Base-by-base conservation (phyloP, 2,329 filamentous ascomycete genomes). In the Aureobasidium pullulans region DNA sequence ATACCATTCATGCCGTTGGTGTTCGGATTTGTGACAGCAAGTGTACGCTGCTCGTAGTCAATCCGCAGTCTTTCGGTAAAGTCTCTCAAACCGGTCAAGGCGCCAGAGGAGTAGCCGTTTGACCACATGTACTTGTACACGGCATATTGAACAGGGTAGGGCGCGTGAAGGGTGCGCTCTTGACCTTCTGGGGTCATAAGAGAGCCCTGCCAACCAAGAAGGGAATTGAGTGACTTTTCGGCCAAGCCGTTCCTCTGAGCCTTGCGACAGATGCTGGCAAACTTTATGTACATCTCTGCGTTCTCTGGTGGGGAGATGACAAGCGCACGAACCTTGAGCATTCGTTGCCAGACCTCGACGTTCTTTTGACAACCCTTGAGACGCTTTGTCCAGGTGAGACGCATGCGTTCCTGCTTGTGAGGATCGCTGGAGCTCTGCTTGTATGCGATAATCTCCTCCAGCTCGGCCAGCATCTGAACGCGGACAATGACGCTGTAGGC, bases 241-340 rank as follows among this genome's bases (percentile, higher is more conserved):
- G 94, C 94, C 50, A 99, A 82, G 9, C 94, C 93, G 81, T 93
- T 92, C 32, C 94, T 88, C 60, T 90, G 89, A 46, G 93, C 96
- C 74, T 99, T 99, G 68, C 95, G 89, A 74, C 95, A 99, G 6
- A 99, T 84, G 68, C 97, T 99, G 68, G 94, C 90, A 71, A 96
- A 99, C 72, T 99, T 99, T 78, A 99, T 97, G 86, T 92, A 96
- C 91, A 99, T 99, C 68, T 96, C 89, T 79, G 96, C 90, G 68
- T 96, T 96, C 71, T 99, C 92, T 36, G 84, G 84, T 0, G 95
- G 93, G 0, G 87, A 87, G 62, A 97, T 93, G 61, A 99, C 94
- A 54, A 99, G 80, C 19, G 91, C 89, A 62, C 94, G 86, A 34
- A 99, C 86, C 70, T 96, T 94, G 59, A 99, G 84, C 90, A 97